These are phyloP conservation scores for Epichloe hybrida DNA, from an alignment of 2,329 filamentous ascomycete species.

Conservation along the genomic window DNA sequence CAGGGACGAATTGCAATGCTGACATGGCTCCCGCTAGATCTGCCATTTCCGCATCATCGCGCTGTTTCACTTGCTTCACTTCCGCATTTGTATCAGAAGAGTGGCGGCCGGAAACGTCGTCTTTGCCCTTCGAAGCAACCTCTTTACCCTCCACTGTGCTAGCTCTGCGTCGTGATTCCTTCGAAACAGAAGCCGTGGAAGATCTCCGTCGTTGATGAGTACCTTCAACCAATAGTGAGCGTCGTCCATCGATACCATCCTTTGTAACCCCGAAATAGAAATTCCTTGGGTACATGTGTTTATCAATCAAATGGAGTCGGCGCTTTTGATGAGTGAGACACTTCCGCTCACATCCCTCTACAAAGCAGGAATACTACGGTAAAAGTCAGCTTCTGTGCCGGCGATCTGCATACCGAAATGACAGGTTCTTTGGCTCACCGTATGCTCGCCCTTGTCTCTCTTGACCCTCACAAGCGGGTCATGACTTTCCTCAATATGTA, in stretches of 20 bases:
- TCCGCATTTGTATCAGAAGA: conserved; percentile 8
- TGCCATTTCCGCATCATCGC: conserved; percentile 42
- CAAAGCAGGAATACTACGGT: conserved; percentile 68
- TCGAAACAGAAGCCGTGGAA: conserved; percentile 24
- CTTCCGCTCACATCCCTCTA: conserved; percentile 74
- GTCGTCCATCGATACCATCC: conserved; percentile 75
- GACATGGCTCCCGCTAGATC: conserved; percentile 56
- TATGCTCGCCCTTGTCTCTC: conserved; percentile 73
- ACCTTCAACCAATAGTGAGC: conserved; percentile 59
- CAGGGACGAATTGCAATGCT: conserved; percentile 55
- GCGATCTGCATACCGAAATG: neutral
- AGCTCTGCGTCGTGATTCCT: conserved; percentile 19
- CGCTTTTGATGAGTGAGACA: conserved; percentile 77
- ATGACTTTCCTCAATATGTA: conserved; percentile 88
- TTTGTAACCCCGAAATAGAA: conserved; percentile 83
- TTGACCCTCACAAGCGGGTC: conserved; percentile 63
- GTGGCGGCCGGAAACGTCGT: conserved; percentile 9
- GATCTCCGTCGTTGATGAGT: conserved; percentile 35
- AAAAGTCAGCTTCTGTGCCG: neutral
- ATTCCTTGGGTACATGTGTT: conserved; percentile 79
- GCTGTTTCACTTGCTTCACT: conserved; percentile 9
- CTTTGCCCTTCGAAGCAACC: neutral
- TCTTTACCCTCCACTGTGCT: conserved; percentile 18
- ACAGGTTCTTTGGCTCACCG: conserved; percentile 37
- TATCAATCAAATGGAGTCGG: conserved; percentile 80